Base-by-base conservation (phyloP, 2,329 filamentous ascomycete species). In the Talaromyces rugulosus region DNA sequence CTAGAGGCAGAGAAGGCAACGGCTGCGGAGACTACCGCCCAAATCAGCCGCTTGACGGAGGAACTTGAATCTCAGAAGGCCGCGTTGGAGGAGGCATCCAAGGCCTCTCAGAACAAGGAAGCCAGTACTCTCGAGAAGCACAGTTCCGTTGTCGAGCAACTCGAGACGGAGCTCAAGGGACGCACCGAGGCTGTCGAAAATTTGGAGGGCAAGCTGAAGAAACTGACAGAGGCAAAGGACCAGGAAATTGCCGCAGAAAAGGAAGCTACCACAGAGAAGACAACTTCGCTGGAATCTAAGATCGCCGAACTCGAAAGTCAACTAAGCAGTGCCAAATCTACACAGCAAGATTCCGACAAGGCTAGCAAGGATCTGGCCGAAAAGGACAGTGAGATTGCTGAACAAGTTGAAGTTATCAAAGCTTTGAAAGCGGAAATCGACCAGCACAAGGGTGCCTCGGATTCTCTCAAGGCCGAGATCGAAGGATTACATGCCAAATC, bases 121-220 rank as follows among this genome's bases (percentile, higher is more conserved):
- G 71, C 70, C 4, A 51, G 66, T 18, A 70, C 69, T 31, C 61
- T 71, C 28, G 69, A 77, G 54, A 67, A 64, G 28, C 63, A 62
- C 31, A 5, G 7, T n/a, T 42, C 9, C 27, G 8, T 58, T 16
- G 36, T 64, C 30, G 50, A 61, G 2, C 60, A 64, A 58, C 64
- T 75, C 30, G 63, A 73, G 58, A 65, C 70, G 51, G 72, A 78
- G 64, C 66, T 74, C 53, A 72, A 75, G 63, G 73, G 70, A 50
- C 71, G 69, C 2, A 72, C 75, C 23, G 73, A 73, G 28, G 75
- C 77, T 3, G 72, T 76, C 36, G 73, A 77, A 28, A 75, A 72
- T 36, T 70, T 78, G 27, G 72, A 78, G 55, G 68, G 68, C 23
- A 77, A 80, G 62, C 71, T 75, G 57, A 67, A 74, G 27, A 72